Base-by-base conservation (phyloP, 2,329 filamentous ascomycete species). In the Coniella lustricola region DNA sequence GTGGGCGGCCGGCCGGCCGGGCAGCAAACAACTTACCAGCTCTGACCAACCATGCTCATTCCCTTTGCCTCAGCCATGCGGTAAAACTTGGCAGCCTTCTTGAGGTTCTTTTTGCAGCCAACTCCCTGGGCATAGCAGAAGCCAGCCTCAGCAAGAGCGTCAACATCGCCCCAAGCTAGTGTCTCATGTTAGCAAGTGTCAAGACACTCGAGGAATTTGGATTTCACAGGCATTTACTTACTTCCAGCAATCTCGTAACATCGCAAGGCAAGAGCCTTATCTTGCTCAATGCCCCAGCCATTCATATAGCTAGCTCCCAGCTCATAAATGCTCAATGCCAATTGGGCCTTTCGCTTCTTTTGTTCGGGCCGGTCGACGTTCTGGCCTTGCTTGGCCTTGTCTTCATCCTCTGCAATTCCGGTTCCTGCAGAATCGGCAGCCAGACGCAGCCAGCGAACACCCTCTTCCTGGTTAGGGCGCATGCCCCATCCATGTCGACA, bases 401-500 rank as follows among this genome's bases (percentile, higher is more conserved):
- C 81, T 61, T 90, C 87, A 44, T 93, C 87, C 43, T 91, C 87
- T 4, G 87, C 85, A 54, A 94, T 84, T 63, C 95, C 90, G 22
- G 89, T 70, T 49, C 85, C 84, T 3, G 88, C 88, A 46, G 78
- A 84, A 60, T 96, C 88, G 8, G 93, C 90, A 3, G 93, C 93
- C 63, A 90, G 93, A 39, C 89, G 82, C 49, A 98, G 72, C 93
- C 93, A 98, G 58, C 85, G 79, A 0, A 97, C 87, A 7, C 89
- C 93, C 67, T 98, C 93, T 41, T 77, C 77, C 60, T 89, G 89
- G 64, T 95, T 96, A 7, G 89, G 80, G 9, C 90, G 84, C 88
- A 97, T 96, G 16, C 93, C 93, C 93, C 93, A 98, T 42, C 93
- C 93, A 62, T 98, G 93, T 43, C 93, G 81, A 62, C 91, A 97